Evolutionary conservation across 73 alveolate species (phyloP).

Genomic region (Paramecium caudatum): DNA sequence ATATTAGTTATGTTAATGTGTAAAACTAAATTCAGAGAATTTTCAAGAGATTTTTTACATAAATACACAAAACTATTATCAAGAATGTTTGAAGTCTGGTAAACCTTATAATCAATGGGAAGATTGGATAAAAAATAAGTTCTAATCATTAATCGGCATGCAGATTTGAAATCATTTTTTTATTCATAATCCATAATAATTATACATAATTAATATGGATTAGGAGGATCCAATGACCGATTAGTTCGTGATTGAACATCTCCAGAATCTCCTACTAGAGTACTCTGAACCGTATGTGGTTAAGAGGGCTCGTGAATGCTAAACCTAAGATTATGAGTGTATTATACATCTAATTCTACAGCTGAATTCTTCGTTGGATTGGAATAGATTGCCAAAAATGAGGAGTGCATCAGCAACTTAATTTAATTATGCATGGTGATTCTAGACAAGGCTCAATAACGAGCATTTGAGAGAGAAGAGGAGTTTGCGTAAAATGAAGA

Average conservation of each 20-base stretch:
- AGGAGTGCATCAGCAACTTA: background rate
- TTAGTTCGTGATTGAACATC: background rate
- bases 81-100: background rate
- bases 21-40: conserved; percentile 39
- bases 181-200: too few species aligned
- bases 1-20: conserved; percentile 44
- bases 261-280: background rate
- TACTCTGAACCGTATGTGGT: conserved; percentile 52
- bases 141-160: too few species aligned
- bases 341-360: background rate
- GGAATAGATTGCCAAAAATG: conserved; percentile 38
- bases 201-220: too few species aligned
- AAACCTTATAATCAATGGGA: conserved; percentile 41
- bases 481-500: conserved; percentile 47
- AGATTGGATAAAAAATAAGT: conserved; percentile 4
- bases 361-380: conserved; percentile 7
- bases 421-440: conserved; percentile 48
- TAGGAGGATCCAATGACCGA: too few species aligned
- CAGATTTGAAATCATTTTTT: too few species aligned
- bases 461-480: conserved; percentile 4
- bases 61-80: conserved; percentile 7
- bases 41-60: conserved; percentile 2
- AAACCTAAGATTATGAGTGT: conserved; percentile 24
- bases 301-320: background rate
- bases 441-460: conserved; percentile 20